These are phyloP conservation scores for Delonix regia DNA, from an alignment of 306 rosid species.

Conservation along the genomic window DNA sequence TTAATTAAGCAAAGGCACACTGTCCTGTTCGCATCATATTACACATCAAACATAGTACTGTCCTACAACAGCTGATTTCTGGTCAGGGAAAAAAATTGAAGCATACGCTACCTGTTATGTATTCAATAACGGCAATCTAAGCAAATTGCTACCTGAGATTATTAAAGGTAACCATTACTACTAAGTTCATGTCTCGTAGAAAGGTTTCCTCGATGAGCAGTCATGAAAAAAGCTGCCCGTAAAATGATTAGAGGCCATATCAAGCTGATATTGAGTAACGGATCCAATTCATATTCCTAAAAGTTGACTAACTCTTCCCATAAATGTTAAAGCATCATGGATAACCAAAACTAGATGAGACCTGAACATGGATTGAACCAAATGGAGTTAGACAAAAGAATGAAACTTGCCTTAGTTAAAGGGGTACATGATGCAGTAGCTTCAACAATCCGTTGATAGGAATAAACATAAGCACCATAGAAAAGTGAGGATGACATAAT, in stretches of 20 bases:
- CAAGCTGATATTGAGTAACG: not conserved
- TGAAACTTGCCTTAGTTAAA: conserved; percentile 61
- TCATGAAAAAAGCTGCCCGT: not conserved
- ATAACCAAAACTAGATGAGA: not conserved
- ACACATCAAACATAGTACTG: not conserved
- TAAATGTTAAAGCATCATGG: conserved; percentile 8
- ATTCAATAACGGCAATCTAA: conserved; percentile 19
- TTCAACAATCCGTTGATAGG: conserved; percentile 62
- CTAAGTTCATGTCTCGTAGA: conserved; percentile 5
- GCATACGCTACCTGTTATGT: not conserved
- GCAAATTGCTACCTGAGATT: not conserved
- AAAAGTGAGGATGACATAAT: conserved; percentile 64
- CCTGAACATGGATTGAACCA: not conserved
- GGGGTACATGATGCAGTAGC: conserved; percentile 76
- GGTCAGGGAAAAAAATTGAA: conserved; percentile 7
- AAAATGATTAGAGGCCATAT: not conserved
- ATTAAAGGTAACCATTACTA: not conserved
- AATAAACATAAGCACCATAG: conserved; percentile 72
- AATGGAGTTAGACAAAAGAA: not conserved
- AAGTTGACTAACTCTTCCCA: not conserved
- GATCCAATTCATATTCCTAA: conserved; percentile 5
- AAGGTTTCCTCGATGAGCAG: not conserved
- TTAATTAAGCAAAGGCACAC: conserved; percentile 17
- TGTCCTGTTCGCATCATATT: too few relatives aligned
- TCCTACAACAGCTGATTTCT: conserved; percentile 1